A percentile compares a stretch with the other conserved stretches of the same genome.
Conservation (phyloP, 2,329 filamentous ascomycete species). For the Fusarium nurragi region DNA sequence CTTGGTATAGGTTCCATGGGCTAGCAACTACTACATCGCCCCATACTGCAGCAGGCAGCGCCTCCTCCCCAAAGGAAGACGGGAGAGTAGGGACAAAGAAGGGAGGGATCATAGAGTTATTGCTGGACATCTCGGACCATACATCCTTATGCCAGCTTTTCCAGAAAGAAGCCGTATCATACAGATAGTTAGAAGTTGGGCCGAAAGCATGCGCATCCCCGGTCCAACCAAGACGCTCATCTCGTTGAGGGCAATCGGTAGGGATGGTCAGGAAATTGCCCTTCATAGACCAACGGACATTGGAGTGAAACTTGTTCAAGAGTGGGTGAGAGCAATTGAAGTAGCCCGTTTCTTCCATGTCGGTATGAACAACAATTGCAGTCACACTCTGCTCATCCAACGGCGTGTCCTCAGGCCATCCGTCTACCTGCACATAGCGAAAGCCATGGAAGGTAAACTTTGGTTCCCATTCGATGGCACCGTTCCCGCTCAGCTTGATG, state of each 20-base stretch:
- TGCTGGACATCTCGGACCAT: constrained; percentile 29
- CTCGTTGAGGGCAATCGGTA: constrained; percentile 66
- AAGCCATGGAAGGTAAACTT: constrained; percentile 66
- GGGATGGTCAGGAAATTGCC: constrained; percentile 67
- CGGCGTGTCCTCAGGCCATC: constrained; percentile 50
- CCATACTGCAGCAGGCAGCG: not conserved
- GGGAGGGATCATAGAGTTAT: constrained; percentile 10
- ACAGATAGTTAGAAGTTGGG: constrained; percentile 63
- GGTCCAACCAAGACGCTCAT: constrained; percentile 65
- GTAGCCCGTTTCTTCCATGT: constrained; percentile 60
- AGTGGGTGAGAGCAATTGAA: constrained; percentile 62
- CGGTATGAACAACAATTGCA: constrained; percentile 58
- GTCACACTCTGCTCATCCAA: constrained; percentile 34
- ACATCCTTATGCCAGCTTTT: constrained; percentile 32
- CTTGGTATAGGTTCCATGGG: constrained; percentile 1
- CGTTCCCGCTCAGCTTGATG: not conserved
- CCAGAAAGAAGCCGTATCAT: constrained; percentile 60
- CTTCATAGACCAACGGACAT: constrained; percentile 64
- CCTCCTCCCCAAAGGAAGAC: not conserved
- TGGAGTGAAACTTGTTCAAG: constrained; percentile 64
- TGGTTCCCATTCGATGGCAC: constrained; percentile 40
- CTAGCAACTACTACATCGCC: not conserved
- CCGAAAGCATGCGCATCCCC: constrained; percentile 60
- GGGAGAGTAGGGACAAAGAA: constrained; percentile 9
- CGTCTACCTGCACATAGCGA: constrained; percentile 59